Conservation (phyloP, 768 basidiomycete genomes). For the Chalciporus chontae region DNA sequence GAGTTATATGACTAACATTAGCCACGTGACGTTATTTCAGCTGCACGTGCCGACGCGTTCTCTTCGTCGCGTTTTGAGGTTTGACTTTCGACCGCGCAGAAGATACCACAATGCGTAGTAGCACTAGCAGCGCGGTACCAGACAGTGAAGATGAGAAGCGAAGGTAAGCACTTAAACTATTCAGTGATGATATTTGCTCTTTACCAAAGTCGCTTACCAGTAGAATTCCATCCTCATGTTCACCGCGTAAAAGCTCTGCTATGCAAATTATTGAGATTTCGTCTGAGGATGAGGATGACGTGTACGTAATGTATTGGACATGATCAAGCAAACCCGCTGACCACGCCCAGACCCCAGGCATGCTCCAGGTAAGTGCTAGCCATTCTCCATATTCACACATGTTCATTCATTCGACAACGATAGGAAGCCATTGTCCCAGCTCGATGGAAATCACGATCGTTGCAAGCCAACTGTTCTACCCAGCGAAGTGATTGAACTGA, state of each 20-base stretch:
- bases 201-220: too few species aligned
- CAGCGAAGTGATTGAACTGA: constrained; percentile 28
- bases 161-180: constrained; percentile 21
- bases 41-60: constrained; percentile 18
- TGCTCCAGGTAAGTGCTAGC: constrained; percentile 9
- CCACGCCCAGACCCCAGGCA: neutral
- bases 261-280: constrained; percentile 53
- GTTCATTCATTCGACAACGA: neutral
- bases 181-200: neutral
- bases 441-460: neutral
- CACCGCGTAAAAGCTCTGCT: constrained; percentile 1
- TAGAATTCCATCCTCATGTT: neutral
- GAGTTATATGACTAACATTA: constrained; percentile 42
- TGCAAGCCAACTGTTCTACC: neutral
- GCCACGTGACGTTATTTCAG: constrained; percentile 17
- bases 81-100: neutral
- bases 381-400: constrained; percentile 8
- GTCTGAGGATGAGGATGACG: constrained; percentile 42
- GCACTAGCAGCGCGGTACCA: constrained; percentile 28
- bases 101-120: neutral
- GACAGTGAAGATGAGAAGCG: constrained; percentile 50
- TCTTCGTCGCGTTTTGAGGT: neutral
- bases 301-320: constrained; percentile 20
- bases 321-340: neutral
- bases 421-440: constrained; percentile 4